phyloP scores from a whole-genome alignment of 495 filamentous ascomycete species.

The Barbatosphaeria neglecta region DNA sequence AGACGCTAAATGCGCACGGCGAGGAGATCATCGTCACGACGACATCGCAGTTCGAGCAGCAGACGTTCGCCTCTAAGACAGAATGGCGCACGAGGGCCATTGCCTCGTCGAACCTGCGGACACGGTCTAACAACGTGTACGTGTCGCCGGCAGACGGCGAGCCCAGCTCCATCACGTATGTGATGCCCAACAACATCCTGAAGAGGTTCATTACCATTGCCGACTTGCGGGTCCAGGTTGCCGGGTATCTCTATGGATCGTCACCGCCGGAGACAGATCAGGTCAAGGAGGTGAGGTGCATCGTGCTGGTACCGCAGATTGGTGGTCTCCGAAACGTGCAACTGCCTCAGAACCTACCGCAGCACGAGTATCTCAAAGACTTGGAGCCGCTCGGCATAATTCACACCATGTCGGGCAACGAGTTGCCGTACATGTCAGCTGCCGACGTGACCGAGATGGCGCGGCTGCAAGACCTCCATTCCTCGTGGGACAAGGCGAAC shows the following conservation, averaged over 20 bases:
- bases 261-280: slow-evolving; percentile 90
- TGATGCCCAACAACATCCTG: slow-evolving; percentile 98
- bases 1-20: slow-evolving; percentile 94
- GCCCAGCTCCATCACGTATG: slow-evolving; percentile 71
- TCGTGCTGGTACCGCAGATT: slow-evolving; percentile 96
- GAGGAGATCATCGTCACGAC: slow-evolving; percentile 99
- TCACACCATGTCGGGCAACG: slow-evolving; percentile 89
- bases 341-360: slow-evolving; percentile 80
- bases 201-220: slow-evolving; percentile 98
- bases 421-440: slow-evolving; percentile 91
- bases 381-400: slow-evolving; percentile 92
- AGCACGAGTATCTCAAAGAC: slow-evolving; percentile 79
- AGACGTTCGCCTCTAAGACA: slow-evolving; percentile 95
- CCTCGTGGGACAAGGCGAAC: slow-evolving; percentile 78
- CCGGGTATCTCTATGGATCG: slow-evolving; percentile 88
- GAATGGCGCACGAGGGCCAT: slow-evolving; percentile 98
- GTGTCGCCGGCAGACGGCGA: slow-evolving; percentile 90
- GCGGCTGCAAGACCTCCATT: slow-evolving; percentile 70
- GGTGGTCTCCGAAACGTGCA: slow-evolving; percentile 88
- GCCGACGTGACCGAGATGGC: slow-evolving; percentile 90
- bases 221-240: slow-evolving; percentile 92
- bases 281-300: slow-evolving; percentile 91
- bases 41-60: slow-evolving; percentile 92
- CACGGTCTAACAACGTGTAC: slow-evolving; percentile 94
- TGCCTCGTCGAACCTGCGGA: slow-evolving; percentile 90